phyloP scores from a whole-genome alignment of 2,329 filamentous ascomycete genomes.

The Pseudogymnoascus sp. region DNA sequence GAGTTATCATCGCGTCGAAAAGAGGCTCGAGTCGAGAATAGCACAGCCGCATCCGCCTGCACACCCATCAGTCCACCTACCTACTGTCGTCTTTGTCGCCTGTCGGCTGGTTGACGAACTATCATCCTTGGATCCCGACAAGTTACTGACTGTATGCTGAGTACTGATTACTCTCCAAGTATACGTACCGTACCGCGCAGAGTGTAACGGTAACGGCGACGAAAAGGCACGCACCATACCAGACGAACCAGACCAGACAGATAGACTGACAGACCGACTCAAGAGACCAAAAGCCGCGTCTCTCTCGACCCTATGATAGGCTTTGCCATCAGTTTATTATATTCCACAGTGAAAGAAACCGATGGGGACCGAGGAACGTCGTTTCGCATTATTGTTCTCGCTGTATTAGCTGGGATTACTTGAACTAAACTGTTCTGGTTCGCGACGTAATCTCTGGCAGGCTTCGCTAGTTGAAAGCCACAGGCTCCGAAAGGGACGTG shows the following conservation, averaged over 20 bases:
- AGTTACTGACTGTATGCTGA: neutral
- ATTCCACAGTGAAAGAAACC: neutral
- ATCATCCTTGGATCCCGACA: neutral
- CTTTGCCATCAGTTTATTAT: slow-evolving; percentile 6
- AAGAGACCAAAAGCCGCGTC: neutral
- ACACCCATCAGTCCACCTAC: neutral
- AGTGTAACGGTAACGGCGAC: slow-evolving; percentile 6
- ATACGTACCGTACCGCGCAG: neutral
- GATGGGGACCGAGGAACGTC: neutral
- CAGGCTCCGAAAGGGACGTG: slow-evolving; percentile 7
- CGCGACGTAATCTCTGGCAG: slow-evolving; percentile 5
- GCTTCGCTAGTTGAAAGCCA: slow-evolving; percentile 7
- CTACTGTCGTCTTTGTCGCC: neutral
- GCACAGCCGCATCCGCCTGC: neutral
- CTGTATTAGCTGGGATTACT: slow-evolving; percentile 5
- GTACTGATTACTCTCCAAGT: slow-evolving; percentile 1
- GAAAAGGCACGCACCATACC: neutral
- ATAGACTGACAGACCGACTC: neutral
- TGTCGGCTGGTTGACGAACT: slow-evolving; percentile 2
- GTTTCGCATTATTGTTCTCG: slow-evolving; percentile 3
- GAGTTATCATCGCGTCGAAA: slow-evolving; percentile 5
- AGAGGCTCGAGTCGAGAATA: neutral
- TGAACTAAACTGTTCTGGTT: slow-evolving; percentile 8
- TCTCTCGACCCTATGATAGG: slow-evolving; percentile 5
- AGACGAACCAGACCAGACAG: neutral